phyloP scores from a whole-genome alignment of 306 rosid genomes.

The Ormosia semicastrata region DNA sequence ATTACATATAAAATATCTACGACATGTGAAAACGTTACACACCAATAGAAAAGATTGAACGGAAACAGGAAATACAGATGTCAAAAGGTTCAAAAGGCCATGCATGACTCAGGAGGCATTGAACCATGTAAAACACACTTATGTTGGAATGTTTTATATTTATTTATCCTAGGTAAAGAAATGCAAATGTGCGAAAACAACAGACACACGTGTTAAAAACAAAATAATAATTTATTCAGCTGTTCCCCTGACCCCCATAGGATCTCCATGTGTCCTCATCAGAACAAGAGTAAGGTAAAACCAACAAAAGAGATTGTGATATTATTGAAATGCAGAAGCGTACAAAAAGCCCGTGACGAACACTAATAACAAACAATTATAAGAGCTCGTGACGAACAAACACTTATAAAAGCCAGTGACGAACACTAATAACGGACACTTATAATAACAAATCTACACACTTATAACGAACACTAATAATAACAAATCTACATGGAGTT shows the following conservation, averaged over 20 bases:
- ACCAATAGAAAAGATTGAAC: background rate
- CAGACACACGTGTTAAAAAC: background rate
- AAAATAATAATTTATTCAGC: constrained; percentile 7
- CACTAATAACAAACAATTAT: background rate
- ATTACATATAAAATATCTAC: background rate
- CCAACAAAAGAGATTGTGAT: background rate
- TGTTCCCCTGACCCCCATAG: background rate
- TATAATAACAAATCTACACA: background rate
- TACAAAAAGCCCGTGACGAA: background rate
- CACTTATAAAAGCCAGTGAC: background rate
- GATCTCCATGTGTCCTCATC: background rate
- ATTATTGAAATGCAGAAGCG: constrained; percentile 11
- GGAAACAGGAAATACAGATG: background rate
- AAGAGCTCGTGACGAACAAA: background rate
- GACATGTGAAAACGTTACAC: background rate
- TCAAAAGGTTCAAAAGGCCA: background rate
- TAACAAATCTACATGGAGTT: background rate
- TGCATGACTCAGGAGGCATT: background rate
- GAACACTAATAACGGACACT: background rate
- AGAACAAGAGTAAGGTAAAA: background rate
- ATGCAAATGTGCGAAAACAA: background rate
- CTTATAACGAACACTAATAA: background rate
- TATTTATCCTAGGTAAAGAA: background rate
- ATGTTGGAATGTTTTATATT: background rate
- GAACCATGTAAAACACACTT: background rate